phyloP scores from a whole-genome alignment of 1,284 basidiomycete species.

The Thecaphora thlaspeos region DNA sequence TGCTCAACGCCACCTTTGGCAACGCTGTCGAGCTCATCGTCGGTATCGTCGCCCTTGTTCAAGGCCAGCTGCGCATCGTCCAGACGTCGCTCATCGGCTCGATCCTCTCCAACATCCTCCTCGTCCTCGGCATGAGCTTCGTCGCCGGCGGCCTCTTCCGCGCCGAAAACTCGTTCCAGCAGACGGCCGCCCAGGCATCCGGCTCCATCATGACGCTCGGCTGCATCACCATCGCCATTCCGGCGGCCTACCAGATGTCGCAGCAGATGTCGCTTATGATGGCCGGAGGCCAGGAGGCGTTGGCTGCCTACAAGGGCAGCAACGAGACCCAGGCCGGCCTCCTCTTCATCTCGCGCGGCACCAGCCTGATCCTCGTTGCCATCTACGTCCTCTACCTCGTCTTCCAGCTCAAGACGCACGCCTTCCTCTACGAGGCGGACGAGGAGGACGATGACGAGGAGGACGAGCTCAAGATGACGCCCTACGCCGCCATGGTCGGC shows the following conservation, averaged over 20 bases:
- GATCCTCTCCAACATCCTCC: slow-evolving; percentile 53
- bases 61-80: slow-evolving; percentile 63
- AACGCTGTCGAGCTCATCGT: slow-evolving; percentile 58
- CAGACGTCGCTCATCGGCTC: slow-evolving; percentile 54
- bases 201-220: slow-evolving; percentile 75
- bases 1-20: slow-evolving; percentile 56
- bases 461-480: slow-evolving; percentile 52
- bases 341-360: slow-evolving; percentile 55
- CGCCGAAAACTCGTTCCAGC: slow-evolving; percentile 51
- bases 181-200: slow-evolving; percentile 55
- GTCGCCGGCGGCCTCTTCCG: slow-evolving; percentile 55
- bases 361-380: slow-evolving; percentile 66
- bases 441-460: slow-evolving; percentile 42
- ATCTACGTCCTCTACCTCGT: slow-evolving; percentile 74
- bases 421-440: slow-evolving; percentile 50
- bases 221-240: slow-evolving; percentile 84
- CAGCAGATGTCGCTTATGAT: slow-evolving; percentile 46
- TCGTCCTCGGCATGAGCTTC: slow-evolving; percentile 55
- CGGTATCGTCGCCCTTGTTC: slow-evolving; percentile 72
- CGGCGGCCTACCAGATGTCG: slow-evolving; percentile 73
- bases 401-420: slow-evolving; percentile 56
- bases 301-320: slow-evolving; percentile 12
- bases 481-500: slow-evolving; percentile 46
- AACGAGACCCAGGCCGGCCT: slow-evolving; percentile 31
- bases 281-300: slow-evolving; percentile 41